Percentiles rank a stretch among this genome's conserved stretches.
phyloP scores from a whole-genome alignment of 2,329 filamentous ascomycete genomes.

The Fusarium sp. region DNA sequence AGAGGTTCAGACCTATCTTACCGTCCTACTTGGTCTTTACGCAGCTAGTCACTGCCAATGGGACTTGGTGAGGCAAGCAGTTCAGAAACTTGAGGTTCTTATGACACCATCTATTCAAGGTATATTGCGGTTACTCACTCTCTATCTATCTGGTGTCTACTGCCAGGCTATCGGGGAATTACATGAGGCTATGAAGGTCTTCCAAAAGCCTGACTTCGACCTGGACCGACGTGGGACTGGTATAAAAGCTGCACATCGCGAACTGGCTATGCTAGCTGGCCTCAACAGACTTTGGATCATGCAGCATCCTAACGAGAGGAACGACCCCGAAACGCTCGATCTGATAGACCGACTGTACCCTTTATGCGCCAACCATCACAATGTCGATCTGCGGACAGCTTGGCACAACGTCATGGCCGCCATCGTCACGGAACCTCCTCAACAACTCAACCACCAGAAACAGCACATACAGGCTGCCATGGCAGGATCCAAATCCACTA shows the following conservation, averaged over 20 bases:
- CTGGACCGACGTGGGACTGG: conserved; percentile 53
- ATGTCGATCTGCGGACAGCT: conserved; percentile 80
- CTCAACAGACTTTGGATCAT: conserved; percentile 80
- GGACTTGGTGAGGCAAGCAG: conserved; percentile 69
- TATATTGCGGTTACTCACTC: conserved; percentile 62
- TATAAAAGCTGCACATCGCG: conserved; percentile 66
- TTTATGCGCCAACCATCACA: conserved; percentile 76
- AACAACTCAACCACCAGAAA: conserved; percentile 81
- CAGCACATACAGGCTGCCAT: conserved; percentile 80
- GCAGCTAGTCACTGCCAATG: conserved; percentile 78
- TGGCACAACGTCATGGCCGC: conserved; percentile 81
- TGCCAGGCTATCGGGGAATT: conserved; percentile 82
- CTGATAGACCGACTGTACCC: conserved; percentile 75
- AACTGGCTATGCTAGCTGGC: conserved; percentile 73
- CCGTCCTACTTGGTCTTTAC: conserved; percentile 77
- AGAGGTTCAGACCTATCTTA: conserved; percentile 74
- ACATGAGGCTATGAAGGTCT: conserved; percentile 74
- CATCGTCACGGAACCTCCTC: conserved; percentile 69
- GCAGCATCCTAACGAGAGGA: conserved; percentile 68
- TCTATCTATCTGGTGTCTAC: conserved; percentile 81
- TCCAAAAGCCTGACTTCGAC: conserved; percentile 69
- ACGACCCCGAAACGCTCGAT: conserved; percentile 68
- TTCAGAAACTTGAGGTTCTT: conserved; percentile 65
- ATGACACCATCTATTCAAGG: conserved; percentile 56
- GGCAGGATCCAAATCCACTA: conserved; percentile 73